Percentiles rank a stretch among this genome's conserved stretches.
Evolutionary conservation across 495 filamentous ascomycete species (phyloP).

Genomic region (Niebla homalea): DNA sequence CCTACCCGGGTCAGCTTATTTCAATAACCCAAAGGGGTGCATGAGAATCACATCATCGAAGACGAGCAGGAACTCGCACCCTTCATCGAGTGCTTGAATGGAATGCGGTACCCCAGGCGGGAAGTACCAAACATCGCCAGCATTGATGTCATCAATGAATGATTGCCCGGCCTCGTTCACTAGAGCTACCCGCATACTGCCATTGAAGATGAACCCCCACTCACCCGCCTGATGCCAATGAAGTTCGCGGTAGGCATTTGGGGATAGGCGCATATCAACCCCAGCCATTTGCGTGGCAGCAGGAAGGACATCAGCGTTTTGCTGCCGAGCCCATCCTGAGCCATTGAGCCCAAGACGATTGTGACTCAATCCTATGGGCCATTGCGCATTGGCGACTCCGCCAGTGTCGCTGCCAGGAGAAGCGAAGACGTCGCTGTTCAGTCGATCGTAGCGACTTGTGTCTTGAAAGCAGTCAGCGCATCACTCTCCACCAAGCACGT

Average conservation of each 20-base stretch:
- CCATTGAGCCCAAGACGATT: slow-evolving; percentile 42
- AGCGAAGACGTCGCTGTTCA: slow-evolving; percentile 53
- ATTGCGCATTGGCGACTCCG: slow-evolving; percentile 50
- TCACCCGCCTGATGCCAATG: slow-evolving; percentile 62
- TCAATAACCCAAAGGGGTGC: background rate
- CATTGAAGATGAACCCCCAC: slow-evolving; percentile 54
- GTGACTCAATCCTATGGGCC: slow-evolving; percentile 58
- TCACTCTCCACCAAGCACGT: background rate
- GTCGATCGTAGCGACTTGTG: slow-evolving; percentile 45
- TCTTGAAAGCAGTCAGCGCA: slow-evolving; percentile 20
- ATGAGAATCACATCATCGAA: slow-evolving; percentile 33
- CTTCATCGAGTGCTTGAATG: slow-evolving; percentile 51
- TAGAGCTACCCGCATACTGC: slow-evolving; percentile 45
- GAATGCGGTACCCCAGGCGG: slow-evolving; percentile 53
- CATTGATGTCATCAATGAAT: slow-evolving; percentile 51
- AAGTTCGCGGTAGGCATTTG: slow-evolving; percentile 52
- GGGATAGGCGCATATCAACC: slow-evolving; percentile 63
- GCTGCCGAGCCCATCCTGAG: slow-evolving; percentile 58
- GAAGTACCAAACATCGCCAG: slow-evolving; percentile 63
- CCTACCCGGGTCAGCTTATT: slow-evolving; percentile 21
- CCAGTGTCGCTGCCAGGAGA: slow-evolving; percentile 55
- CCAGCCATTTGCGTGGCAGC: slow-evolving; percentile 56
- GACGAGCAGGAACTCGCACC: slow-evolving; percentile 55
- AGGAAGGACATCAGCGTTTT: slow-evolving; percentile 51
- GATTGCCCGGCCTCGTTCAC: slow-evolving; percentile 50